phyloP scores from a whole-genome alignment of 768 basidiomycete species.

The Crassisporium funariophilum region DNA sequence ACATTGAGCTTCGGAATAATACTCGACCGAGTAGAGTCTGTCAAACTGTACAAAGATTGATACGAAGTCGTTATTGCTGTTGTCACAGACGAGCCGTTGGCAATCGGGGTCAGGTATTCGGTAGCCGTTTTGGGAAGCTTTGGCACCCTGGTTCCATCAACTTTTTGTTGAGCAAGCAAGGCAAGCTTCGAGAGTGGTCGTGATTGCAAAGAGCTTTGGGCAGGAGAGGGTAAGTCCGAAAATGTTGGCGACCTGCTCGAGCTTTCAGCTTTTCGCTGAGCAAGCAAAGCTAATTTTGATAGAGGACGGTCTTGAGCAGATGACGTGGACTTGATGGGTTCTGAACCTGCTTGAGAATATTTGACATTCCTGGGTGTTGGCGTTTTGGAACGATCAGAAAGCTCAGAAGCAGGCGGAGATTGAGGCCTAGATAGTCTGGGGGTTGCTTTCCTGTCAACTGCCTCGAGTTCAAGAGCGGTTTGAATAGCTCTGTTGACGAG shows the following conservation, averaged over 20 bases:
- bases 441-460: slow-evolving; percentile 39
- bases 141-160: slow-evolving; percentile 46
- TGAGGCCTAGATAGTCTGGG: slow-evolving; percentile 20
- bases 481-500: slow-evolving; percentile 66
- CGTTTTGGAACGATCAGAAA: slow-evolving; percentile 22
- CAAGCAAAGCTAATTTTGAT: slow-evolving; percentile 62
- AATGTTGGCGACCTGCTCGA: slow-evolving; percentile 24
- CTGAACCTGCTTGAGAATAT: neutral
- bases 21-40: slow-evolving; percentile 46
- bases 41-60: slow-evolving; percentile 68
- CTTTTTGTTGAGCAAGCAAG: slow-evolving; percentile 66
- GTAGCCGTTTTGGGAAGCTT: slow-evolving; percentile 52
- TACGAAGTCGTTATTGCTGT: slow-evolving; percentile 85
- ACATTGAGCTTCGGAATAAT: slow-evolving; percentile 45
- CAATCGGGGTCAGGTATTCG: slow-evolving; percentile 75
- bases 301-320: slow-evolving; percentile 18
- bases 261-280: slow-evolving; percentile 53
- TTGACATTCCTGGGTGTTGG: slow-evolving; percentile 17
- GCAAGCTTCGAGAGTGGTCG: slow-evolving; percentile 73
- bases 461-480: slow-evolving; percentile 67
- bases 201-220: slow-evolving; percentile 14
- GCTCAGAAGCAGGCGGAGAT: slow-evolving; percentile 13
- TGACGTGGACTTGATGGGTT: slow-evolving; percentile 5
- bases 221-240: slow-evolving; percentile 25
- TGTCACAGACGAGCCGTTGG: slow-evolving; percentile 81